Base-by-base conservation (phyloP, 345 rosid species). In the Euphorbia tirucalli region DNA sequence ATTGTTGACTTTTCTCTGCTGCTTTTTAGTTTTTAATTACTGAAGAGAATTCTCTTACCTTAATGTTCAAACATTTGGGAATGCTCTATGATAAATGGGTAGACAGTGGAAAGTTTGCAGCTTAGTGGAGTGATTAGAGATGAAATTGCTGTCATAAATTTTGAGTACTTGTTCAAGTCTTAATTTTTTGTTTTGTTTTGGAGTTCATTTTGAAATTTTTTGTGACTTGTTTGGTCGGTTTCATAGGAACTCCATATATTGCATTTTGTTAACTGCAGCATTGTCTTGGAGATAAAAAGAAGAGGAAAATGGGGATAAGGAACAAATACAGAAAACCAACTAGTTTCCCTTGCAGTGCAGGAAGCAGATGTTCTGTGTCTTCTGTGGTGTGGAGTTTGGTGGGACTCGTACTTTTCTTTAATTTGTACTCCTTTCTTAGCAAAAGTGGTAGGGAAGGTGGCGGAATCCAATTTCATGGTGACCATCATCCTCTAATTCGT, bases 271-370 rank as follows among this genome's bases (percentile, higher is more conserved):
- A 82, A 75, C 70, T 81, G 89, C 91, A 85, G 92, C 84, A 74
- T 79, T 84, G 60, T 85, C 70, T 84, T 75, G 85, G 83, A 79
- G 86, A 80, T 81, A 85, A 82, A 79, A 83, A 74, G 81, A 74
- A 84, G 79, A 84, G 70, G 74, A 81, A 76, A 78, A 87, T 90
- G 96, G 85, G 86, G 88, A 75, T 83, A 85, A 89, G 89, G 87
- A 87, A 82, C 89, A 86, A 86, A 87, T 76, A 84, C 91, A 84
- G 85, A 85, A 92, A 85, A 85, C 68, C 93, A 82, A 88, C 86
- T 43, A 64, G 87, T 84, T 84, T 86, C 82, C 79, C 65, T 84
- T 88, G 86, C 86, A 88, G 83, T 90, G 89, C 88, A 80, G 89
- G 96, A 76, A 84, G 80, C 85, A 87, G 89, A 90, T 85, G 84